Percentiles rank a stretch among this genome's conserved stretches.
phyloP scores from a whole-genome alignment of 495 filamentous ascomycete genomes.

The Aspergillus ostianus region DNA sequence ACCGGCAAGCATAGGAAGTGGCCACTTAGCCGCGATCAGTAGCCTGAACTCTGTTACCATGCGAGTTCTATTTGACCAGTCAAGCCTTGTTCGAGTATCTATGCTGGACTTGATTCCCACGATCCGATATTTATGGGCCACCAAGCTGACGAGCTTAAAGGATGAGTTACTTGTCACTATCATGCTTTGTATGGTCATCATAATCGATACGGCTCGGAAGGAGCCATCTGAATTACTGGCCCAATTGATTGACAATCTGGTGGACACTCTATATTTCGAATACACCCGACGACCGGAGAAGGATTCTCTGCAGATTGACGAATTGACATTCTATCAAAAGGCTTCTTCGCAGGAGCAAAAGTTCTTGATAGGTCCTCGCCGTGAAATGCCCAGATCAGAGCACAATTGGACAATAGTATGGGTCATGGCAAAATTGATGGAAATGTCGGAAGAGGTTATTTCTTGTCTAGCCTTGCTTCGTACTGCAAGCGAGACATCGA shows the following conservation, averaged over 20 bases:
- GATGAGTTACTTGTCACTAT: constrained; percentile 75
- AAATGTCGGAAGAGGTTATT: constrained; percentile 29
- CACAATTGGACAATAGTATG: constrained; percentile 49
- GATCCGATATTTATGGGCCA: constrained; percentile 70
- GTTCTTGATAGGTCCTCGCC: constrained; percentile 39
- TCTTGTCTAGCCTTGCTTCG: constrained; percentile 12
- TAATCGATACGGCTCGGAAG: constrained; percentile 25
- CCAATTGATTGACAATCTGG: constrained; percentile 50
- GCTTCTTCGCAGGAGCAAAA: constrained; percentile 13
- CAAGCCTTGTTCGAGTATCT: constrained; percentile 56
- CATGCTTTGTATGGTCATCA: constrained; percentile 51
- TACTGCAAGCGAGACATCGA: constrained; percentile 23
- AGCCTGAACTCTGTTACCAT: constrained; percentile 69
- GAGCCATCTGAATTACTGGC: constrained; percentile 28
- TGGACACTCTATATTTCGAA: constrained; percentile 65
- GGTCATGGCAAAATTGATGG: constrained; percentile 35
- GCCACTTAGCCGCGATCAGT: constrained; percentile 70
- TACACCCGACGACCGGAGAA: constrained; percentile 69
- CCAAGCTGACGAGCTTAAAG: constrained; percentile 57
- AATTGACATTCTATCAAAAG: constrained; percentile 56
- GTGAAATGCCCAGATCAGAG: constrained; percentile 44
- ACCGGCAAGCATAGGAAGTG: constrained; percentile 55
- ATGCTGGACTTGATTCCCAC: constrained; percentile 64
- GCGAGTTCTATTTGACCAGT: constrained; percentile 64
- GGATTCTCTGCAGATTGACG: constrained; percentile 73